Base-by-base conservation (phyloP, 2,329 filamentous ascomycete genomes). In the Colletotrichum filicis region DNA sequence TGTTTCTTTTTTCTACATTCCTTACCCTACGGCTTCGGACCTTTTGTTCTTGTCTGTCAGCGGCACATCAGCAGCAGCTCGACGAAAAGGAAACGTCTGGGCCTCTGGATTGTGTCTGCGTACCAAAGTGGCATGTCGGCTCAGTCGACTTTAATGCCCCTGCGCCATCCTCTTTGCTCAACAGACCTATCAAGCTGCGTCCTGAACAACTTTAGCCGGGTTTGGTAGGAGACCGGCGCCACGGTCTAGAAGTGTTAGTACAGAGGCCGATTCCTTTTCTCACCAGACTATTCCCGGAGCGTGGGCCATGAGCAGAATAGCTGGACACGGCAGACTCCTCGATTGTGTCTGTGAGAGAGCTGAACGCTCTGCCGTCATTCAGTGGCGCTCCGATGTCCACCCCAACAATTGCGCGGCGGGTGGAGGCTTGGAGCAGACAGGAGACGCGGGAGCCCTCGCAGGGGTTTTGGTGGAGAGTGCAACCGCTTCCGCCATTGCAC, bases 351-450 rank as follows among this genome's bases (percentile, higher is more conserved):
- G 28, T 35, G 61, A 28, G 28, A 58, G 49, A 19, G 16, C 37
- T 6, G 37, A 16, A 28, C n/a, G 53, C 26, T 58, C 46, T 37
- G 49, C 49, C 24, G 0, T 56, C 62, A 55, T 5, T 14, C 22
- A 57, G 52, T 68, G 68, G 68, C 64, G 53, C 60, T 4, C 4
- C 28, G n/a, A n/a, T n/a, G n/a, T n/a, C n/a, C n/a, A n/a, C n/a
- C n/a, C n/a, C n/a, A n/a, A n/a, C n/a, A n/a, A n/a, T n/a, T n/a
- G n/a, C n/a, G n/a, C n/a, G n/a, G n/a, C n/a, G n/a, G n/a, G n/a
- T n/a, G n/a, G n/a, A n/a, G n/a, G n/a, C n/a, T n/a, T n/a, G n/a
- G n/a, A n/a, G n/a, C n/a, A n/a, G n/a, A n/a, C n/a, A n/a, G n/a
- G n/a, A n/a, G n/a, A n/a, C n/a, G n/a, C n/a, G n/a, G n/a, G n/a